These are phyloP conservation scores for Calocera cornea DNA, from an alignment of 768 basidiomycete genomes.

Conservation along the genomic window DNA sequence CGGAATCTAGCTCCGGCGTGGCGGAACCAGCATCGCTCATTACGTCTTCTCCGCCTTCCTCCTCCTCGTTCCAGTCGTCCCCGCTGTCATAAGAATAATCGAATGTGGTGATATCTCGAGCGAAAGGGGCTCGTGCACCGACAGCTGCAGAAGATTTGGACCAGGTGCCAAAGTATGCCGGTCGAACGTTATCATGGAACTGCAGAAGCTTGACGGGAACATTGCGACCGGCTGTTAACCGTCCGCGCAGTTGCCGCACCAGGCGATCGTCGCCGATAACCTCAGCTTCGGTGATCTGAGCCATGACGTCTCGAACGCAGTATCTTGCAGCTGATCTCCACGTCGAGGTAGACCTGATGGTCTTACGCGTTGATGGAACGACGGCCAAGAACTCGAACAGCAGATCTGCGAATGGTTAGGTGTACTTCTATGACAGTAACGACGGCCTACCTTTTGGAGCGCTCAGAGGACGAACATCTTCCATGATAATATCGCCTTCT, in stretches of 20 bases:
- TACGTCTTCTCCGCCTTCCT: slow-evolving; percentile 59
- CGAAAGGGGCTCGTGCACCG: slow-evolving; percentile 73
- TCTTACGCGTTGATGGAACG: slow-evolving; percentile 8
- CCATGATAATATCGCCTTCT: slow-evolving; percentile 47
- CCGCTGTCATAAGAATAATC: slow-evolving; percentile 93
- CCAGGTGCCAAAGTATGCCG: slow-evolving; percentile 90
- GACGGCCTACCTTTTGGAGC: slow-evolving; percentile 31
- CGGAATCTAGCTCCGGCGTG: slow-evolving; percentile 53
- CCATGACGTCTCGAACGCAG: slow-evolving; percentile 40
- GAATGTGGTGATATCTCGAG: slow-evolving; percentile 55
- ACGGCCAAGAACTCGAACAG: slow-evolving; percentile 10
- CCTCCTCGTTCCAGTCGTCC: slow-evolving; percentile 91
- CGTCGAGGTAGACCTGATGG: slow-evolving; percentile 17
- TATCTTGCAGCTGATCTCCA: slow-evolving; percentile 18
- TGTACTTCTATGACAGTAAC: slow-evolving; percentile 3
- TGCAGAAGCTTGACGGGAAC: slow-evolving; percentile 72
- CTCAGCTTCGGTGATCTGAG: slow-evolving; percentile 62
- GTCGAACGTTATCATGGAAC: slow-evolving; percentile 71
- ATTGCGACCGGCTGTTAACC: slow-evolving; percentile 45
- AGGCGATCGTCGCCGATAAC: slow-evolving; percentile 53
- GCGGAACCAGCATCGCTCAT: slow-evolving; percentile 30
- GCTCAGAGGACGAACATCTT: slow-evolving; percentile 29
- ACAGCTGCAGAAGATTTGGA: slow-evolving; percentile 66
- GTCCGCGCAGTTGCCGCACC: slow-evolving; percentile 48
- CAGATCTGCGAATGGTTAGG: slow-evolving; percentile 8